These are phyloP conservation scores for Agarophyton chilense DNA, from an alignment of 23 red algal species.

Conservation along the genomic window DNA sequence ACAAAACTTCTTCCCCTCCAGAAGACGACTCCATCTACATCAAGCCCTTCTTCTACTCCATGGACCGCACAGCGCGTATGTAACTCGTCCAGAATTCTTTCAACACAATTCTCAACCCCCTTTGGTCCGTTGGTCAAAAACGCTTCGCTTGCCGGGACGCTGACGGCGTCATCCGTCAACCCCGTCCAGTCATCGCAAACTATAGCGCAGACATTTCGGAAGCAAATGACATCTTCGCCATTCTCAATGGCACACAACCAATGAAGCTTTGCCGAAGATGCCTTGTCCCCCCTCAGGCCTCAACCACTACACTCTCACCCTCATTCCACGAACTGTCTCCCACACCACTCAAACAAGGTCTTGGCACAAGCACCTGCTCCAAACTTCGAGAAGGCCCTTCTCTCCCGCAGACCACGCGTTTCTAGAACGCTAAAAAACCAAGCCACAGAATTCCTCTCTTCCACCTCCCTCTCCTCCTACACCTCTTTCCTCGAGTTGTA, in stretches of 20 bases:
- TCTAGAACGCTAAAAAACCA: neutral
- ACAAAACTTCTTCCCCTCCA: neutral
- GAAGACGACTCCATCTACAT: too few species aligned
- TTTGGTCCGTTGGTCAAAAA: neutral
- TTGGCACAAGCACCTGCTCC: too few species aligned
- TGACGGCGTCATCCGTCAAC: neutral
- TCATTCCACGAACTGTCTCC: neutral
- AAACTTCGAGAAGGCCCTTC: neutral
- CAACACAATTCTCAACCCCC: neutral
- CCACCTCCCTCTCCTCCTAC: neutral
- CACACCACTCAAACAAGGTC: neutral
- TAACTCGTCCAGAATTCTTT: neutral
- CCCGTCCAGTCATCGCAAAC: neutral
- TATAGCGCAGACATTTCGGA: neutral
- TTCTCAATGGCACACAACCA: neutral
- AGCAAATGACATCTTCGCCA: slow-evolving; percentile 3
- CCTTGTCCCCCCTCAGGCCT: neutral
- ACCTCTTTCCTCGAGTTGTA: neutral
- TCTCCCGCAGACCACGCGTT: neutral
- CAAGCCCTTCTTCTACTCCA: neutral
- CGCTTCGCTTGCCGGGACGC: neutral
- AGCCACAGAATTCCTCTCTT: neutral
- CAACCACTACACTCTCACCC: neutral
- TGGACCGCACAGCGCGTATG: neutral
- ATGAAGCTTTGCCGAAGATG: neutral